Evolutionary conservation across 176 grass and related monocot genomes (phyloP).

Genomic region (Oryza meridionalis): DNA sequence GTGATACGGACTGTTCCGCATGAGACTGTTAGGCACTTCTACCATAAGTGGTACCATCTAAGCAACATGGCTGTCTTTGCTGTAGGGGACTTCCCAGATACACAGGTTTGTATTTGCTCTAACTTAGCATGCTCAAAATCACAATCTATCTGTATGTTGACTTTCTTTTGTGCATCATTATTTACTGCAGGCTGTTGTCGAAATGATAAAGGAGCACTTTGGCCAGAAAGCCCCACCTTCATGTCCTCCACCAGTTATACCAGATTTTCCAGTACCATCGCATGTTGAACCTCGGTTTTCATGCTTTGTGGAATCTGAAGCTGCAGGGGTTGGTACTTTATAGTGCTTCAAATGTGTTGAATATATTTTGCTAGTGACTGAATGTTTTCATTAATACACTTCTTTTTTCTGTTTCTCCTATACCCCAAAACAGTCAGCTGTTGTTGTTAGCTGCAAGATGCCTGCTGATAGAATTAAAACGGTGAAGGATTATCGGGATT

Average conservation of each 20-base stretch:
- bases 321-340: conserved; percentile 76
- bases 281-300: conserved; percentile 96
- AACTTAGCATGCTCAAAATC: conserved; percentile 30
- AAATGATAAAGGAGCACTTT: conserved; percentile 97
- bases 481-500: conserved; percentile 91
- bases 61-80: conserved; percentile 96
- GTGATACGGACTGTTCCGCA: conserved; percentile 86
- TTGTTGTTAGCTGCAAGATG: conserved; percentile 97
- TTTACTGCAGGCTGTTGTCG: conserved; percentile 71
- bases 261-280: conserved; percentile 80
- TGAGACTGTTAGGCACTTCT: conserved; percentile 78
- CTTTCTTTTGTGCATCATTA: conserved; percentile 17
- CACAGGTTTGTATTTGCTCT: conserved; percentile 59
- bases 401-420: conserved; percentile 38
- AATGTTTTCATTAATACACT: conserved; percentile 20
- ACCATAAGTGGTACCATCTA: conserved; percentile 94
- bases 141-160: conserved; percentile 41
- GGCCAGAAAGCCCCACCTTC: conserved; percentile 63
- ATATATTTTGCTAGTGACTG: conserved; percentile 10
- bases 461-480: conserved; percentile 80
- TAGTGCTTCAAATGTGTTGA: conserved; percentile 5
- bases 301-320: conserved; percentile 99
- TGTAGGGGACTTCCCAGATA: conserved; percentile 91
- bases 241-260: conserved; percentile 63
- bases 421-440: conserved; percentile 80